These are phyloP conservation scores for Cymbidium sinense DNA, from an alignment of 106 monocot species.

Conservation along the genomic window DNA sequence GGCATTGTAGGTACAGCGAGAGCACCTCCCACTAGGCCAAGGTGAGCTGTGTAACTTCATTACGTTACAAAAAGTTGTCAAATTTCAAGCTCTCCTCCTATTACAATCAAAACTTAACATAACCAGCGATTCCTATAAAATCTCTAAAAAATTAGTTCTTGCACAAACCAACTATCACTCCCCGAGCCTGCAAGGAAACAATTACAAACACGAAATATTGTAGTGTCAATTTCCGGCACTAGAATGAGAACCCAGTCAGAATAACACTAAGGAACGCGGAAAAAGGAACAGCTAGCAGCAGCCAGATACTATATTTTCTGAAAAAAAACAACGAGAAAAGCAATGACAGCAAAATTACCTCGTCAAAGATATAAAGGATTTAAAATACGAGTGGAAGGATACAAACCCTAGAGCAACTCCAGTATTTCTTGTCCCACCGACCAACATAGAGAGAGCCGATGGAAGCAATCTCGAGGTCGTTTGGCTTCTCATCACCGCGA, in stretches of 20 bases:
- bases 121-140: background rate
- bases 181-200: background rate
- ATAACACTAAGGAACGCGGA: background rate
- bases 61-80: too few relatives aligned
- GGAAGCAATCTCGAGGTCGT: slow-evolving; percentile 73
- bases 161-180: background rate
- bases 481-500: slow-evolving; percentile 4
- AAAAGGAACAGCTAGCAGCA: background rate
- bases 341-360: background rate
- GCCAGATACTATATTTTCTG: too few relatives aligned
- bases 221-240: background rate
- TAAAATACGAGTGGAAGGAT: background rate
- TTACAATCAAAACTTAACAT: too few relatives aligned
- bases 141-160: background rate
- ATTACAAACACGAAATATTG: background rate
- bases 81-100: too few relatives aligned
- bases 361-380: background rate
- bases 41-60: background rate
- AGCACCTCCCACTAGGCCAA: too few relatives aligned
- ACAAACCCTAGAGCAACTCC: slow-evolving; percentile 82
- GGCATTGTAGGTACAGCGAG: too few relatives aligned
- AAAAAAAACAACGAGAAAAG: background rate
- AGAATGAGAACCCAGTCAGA: background rate
- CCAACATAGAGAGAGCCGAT: slow-evolving; percentile 62
- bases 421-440: slow-evolving; percentile 91